phyloP scores from a whole-genome alignment of 768 basidiomycete species.

The Boletellus ananas region DNA sequence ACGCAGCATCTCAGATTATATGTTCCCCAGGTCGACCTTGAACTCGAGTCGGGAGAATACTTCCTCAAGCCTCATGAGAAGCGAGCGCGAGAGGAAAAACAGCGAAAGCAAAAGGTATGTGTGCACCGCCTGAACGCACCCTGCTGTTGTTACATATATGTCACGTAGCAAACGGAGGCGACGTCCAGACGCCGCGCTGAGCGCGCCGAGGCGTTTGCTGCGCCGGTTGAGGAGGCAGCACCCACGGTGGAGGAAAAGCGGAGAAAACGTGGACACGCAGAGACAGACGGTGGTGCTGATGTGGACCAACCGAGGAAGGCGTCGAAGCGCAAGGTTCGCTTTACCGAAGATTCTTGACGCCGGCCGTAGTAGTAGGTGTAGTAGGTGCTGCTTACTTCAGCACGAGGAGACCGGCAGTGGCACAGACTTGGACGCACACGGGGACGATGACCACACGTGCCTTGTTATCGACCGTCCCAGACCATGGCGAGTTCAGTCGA shows the following conservation, averaged over 20 bases:
- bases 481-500: slow-evolving; percentile 42
- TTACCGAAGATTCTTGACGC: slow-evolving; percentile 12
- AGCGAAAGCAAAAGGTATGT: slow-evolving; percentile 63
- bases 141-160: slow-evolving; percentile 1
- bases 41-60: slow-evolving; percentile 96
- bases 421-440: slow-evolving; percentile 9
- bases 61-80: slow-evolving; percentile 93
- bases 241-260: slow-evolving; percentile 77
- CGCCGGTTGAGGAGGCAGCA: slow-evolving; percentile 74
- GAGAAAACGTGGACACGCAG: slow-evolving; percentile 48
- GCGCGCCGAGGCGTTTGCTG: slow-evolving; percentile 84
- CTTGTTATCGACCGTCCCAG: slow-evolving; percentile 23
- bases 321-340: slow-evolving; percentile 25
- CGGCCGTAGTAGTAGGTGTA: too few relatives aligned
- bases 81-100: slow-evolving; percentile 65
- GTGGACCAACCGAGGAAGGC: slow-evolving; percentile 41
- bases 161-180: slow-evolving; percentile 69
- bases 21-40: slow-evolving; percentile 68
- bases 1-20: slow-evolving; percentile 7
- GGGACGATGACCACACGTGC: slow-evolving; percentile 12
- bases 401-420: slow-evolving; percentile 9
- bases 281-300: slow-evolving; percentile 34
- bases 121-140: not conserved
- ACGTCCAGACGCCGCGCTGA: slow-evolving; percentile 68
- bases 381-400: slow-evolving; percentile 31